phyloP scores from a whole-genome alignment of 2,329 filamentous ascomycete species.

The Aaosphaeria pasadenensis region DNA sequence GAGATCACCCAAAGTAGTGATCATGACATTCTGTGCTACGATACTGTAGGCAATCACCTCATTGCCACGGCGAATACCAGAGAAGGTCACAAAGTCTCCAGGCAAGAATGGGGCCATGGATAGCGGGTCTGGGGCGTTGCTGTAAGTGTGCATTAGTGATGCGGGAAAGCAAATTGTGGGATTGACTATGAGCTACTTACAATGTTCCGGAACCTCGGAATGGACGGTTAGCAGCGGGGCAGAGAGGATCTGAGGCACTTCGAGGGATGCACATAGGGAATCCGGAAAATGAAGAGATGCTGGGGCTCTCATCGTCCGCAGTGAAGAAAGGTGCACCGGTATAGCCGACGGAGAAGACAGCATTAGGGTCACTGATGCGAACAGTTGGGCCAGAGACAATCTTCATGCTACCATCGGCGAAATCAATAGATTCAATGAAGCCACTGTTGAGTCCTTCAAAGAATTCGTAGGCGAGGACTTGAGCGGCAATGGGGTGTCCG shows the following conservation, averaged over 20 bases:
- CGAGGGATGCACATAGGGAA: slow-evolving; percentile 52
- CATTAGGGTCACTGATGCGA: slow-evolving; percentile 42
- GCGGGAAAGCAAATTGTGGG: slow-evolving; percentile 5
- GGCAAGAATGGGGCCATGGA: slow-evolving; percentile 34
- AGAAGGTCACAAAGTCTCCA: slow-evolving; percentile 36
- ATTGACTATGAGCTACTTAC: slow-evolving; percentile 1
- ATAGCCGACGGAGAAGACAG: slow-evolving; percentile 40
- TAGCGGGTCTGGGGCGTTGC: slow-evolving; percentile 20
- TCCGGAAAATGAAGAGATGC: slow-evolving; percentile 44
- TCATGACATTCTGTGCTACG: slow-evolving; percentile 31
- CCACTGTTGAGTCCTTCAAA: slow-evolving; percentile 26
- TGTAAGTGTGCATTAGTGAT: slow-evolving; percentile 6
- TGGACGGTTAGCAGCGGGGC: slow-evolving; percentile 30
- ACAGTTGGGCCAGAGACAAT: slow-evolving; percentile 27
- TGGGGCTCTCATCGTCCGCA: slow-evolving; percentile 46
- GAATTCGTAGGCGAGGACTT: slow-evolving; percentile 28
- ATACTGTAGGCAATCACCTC: slow-evolving; percentile 34
- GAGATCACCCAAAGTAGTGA: slow-evolving; percentile 21
- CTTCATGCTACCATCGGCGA: slow-evolving; percentile 25
- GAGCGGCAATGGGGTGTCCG: slow-evolving; percentile 29
- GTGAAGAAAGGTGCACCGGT: slow-evolving; percentile 40
- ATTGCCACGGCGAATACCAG: slow-evolving; percentile 23
- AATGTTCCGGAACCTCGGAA: slow-evolving; percentile 5
- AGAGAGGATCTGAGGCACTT: slow-evolving; percentile 28
- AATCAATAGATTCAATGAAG: slow-evolving; percentile 23